Evolutionary conservation across 108 stramenopile genomes (phyloP), one percentile per base, ranked within the genome.

Genomic region (Thalassiosira profunda): DNA sequence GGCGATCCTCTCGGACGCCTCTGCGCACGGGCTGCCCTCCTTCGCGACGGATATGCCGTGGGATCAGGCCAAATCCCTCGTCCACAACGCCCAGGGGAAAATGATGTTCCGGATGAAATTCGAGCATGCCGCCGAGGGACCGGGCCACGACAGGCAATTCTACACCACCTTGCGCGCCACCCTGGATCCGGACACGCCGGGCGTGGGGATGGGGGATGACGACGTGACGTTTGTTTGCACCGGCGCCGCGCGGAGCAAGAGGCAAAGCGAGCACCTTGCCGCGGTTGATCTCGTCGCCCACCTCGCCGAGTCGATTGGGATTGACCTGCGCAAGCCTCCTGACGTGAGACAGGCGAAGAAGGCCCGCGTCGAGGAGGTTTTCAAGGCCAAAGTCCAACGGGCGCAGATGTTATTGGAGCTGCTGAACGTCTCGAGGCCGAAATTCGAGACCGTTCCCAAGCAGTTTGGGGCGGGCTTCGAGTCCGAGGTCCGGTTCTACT

Each of bases 351-450:
- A 31, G 26, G 33, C 33, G 3, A 52, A 8, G 33, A 52, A 52
- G 51, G 33, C 51, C 14, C 51, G 33, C 15, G 51, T 31, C 4
- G 51, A 33, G 25, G 51, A 52, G 21, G 17, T 7, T 5, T 52
- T 52, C 51, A 52, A 52, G 30, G 51, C 23, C 17, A 31, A 52
- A 15, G 33, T 52, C 15, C 51, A 52, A 20, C 51, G 51, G 1
- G 26, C 51, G 1, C 51, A 52, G 25, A 52, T 52, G 51, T 20
- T 52, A 12, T 52, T 52, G 51, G 51, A 52, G 18, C 34, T 52
- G 10, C 51, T 52, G 24, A n/a, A 52, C 33, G 51, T 52, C 7
- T 52, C 51, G 1, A n/a, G 28, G 15, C 51, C 51, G 3, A 52
- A 7, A 11, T 52, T 52, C 17, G 51, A 52, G 6, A 52, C 51